Evolutionary conservation across 83 land plant species (phyloP), one percentile per base, ranked within the genome.

Genomic region (Isoetes engelmannii): DNA sequence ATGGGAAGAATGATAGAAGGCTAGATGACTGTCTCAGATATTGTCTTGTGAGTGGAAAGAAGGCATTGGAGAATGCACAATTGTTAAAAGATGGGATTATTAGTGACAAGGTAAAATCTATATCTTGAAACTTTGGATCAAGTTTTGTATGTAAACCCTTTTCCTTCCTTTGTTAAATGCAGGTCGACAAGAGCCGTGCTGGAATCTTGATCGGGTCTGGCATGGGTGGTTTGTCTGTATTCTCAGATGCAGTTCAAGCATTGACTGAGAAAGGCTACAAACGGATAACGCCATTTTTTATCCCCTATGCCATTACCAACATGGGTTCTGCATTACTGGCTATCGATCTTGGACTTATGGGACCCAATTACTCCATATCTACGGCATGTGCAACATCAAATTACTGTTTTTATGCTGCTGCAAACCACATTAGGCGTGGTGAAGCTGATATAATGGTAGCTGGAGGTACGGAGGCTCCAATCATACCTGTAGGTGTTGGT

Each of bases 401-500:
- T 71, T 89, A 87, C 55, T 89, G 94, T 73, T 87, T 89, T 72
- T 87, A 87, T 74, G 84, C 92, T 61, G 93, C 93, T 71, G 93
- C 93, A 12, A 89, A 89, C 72, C 93, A 89, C 76, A 89, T 89
- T 56, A 81, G 93, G 21, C 80, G 88, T 46, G 93, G 93, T 42
- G 93, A 89, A 82, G 93, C 88, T 68, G 93, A 89, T 77, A 68
- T 89, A 61, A 89, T 89, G 91, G 37, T 89, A 53, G 90, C 93
- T 63, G 93, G 93, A 59, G 94, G 94, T 46, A 87, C 92, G 42
- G 94, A 89, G 74, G 94, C 94, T 49, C 85, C 94, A 48, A 77
- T 89, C 75, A 72, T 87, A 67, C 93, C 93, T 6, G 80, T 87
- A 63, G 93, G 93, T 6, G 10, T 89, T 55, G 94, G 94, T 6